Conservation (phyloP, 2,329 filamentous ascomycete species). For the Fusarium sp. region DNA sequence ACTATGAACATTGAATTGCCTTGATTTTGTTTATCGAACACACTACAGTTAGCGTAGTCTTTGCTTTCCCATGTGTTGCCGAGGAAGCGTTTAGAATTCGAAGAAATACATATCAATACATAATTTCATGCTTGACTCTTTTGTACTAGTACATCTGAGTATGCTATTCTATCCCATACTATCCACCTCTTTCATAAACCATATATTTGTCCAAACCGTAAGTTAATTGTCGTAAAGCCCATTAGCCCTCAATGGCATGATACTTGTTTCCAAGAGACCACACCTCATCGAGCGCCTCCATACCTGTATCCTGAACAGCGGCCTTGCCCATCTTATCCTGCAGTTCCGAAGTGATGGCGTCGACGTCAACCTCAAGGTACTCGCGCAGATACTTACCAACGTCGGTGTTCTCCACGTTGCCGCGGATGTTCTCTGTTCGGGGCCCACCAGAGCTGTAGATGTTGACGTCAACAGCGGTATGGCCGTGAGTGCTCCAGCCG, state of each 20-base stretch:
- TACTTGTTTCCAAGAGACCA: slow-evolving; percentile 25
- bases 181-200: slow-evolving; percentile 9
- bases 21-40: neutral
- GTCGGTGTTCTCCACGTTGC: slow-evolving; percentile 96
- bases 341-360: slow-evolving; percentile 80
- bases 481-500: slow-evolving; percentile 94
- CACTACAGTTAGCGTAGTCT: neutral
- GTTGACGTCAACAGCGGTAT: slow-evolving; percentile 94
- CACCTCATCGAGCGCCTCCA: slow-evolving; percentile 34
- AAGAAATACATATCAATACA: neutral
- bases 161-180: neutral
- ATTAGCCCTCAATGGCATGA: slow-evolving; percentile 20
- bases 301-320: slow-evolving; percentile 11
- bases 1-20: neutral
- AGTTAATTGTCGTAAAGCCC: neutral
- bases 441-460: slow-evolving; percentile 85
- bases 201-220: neutral
- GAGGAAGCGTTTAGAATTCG: neutral
- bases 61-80: neutral
- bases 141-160: neutral
- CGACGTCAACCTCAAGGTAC: slow-evolving; percentile 84
- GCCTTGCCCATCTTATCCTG: slow-evolving; percentile 60
- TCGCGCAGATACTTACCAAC: slow-evolving; percentile 83
- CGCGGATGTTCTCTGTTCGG: slow-evolving; percentile 72
- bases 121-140: neutral